Percentiles rank a stretch among this genome's conserved stretches.
phyloP scores from a whole-genome alignment of 257 asterid genomes.

The Euphrasia confusa region DNA sequence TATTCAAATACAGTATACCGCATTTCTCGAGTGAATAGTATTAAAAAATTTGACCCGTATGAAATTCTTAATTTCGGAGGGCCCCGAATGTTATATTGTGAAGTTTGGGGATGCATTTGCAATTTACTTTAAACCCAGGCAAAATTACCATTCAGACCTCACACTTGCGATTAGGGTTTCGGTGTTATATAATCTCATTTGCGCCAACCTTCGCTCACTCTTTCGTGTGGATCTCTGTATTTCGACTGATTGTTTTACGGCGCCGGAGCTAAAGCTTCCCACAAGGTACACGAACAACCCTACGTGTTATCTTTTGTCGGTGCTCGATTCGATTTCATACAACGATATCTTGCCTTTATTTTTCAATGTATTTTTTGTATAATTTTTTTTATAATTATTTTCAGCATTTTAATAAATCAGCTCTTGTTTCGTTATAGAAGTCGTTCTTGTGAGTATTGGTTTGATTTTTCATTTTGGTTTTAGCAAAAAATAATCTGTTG shows the following conservation, averaged over 20 bases:
- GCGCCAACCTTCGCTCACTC: neutral
- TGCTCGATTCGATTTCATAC: neutral
- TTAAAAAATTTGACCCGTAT: too few relatives aligned
- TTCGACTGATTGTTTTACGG: slow-evolving; percentile 16
- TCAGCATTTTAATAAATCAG: neutral
- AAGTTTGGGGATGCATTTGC: neutral
- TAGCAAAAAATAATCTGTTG: neutral
- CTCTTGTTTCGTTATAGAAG: neutral
- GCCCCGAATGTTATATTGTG: neutral
- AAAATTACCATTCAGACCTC: neutral
- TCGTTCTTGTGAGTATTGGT: neutral
- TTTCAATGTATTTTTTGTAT: neutral
- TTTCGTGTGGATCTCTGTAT: neutral
- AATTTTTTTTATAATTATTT: neutral
- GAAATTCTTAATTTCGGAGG: neutral
- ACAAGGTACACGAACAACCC: slow-evolving; percentile 10
- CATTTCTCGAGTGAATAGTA: too few relatives aligned
- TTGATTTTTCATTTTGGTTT: neutral
- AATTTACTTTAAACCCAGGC: neutral
- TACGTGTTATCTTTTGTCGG: neutral
- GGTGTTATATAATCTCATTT: slow-evolving; percentile 18
- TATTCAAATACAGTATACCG: too few relatives aligned
- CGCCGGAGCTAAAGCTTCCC: slow-evolving; percentile 22
- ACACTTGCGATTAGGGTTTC: slow-evolving; percentile 26
- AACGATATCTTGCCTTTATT: neutral